phyloP scores from a whole-genome alignment of 805 yeast species.

The Zygosaccharomyces bisporus region DNA sequence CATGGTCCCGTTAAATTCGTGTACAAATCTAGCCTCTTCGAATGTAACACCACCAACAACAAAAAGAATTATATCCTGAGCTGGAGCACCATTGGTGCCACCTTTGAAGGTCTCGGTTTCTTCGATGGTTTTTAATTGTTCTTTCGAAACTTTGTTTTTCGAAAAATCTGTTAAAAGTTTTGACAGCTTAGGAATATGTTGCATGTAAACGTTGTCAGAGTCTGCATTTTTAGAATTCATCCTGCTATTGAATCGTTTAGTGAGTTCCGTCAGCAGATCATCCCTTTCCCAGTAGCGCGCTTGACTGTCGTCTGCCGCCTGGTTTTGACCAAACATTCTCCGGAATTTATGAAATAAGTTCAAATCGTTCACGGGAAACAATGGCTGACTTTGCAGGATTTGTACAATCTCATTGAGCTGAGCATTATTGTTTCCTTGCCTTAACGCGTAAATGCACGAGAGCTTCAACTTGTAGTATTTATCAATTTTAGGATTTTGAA shows the following conservation, averaged over 20 bases:
- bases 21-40: constrained; percentile 83
- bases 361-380: constrained; percentile 39
- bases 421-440: constrained; percentile 60
- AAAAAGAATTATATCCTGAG: constrained; percentile 67
- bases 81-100: constrained; percentile 19
- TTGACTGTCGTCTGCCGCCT: constrained; percentile 6
- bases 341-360: constrained; percentile 46
- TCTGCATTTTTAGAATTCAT: constrained; percentile 35
- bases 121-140: constrained; percentile 41
- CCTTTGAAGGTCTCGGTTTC: constrained; percentile 15
- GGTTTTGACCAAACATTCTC: constrained; percentile 24
- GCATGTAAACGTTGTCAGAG: constrained; percentile 79
- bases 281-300: constrained; percentile 20
- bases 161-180: constrained; percentile 35
- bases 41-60: constrained; percentile 87
- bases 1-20: constrained; percentile 56
- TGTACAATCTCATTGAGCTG: constrained; percentile 44
- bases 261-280: constrained; percentile 34
- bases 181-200: constrained; percentile 71
- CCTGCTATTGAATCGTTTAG: constrained; percentile 36
- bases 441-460: constrained; percentile 66
- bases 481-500: constrained; percentile 45
- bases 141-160: constrained; percentile 35
- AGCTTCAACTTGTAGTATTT: constrained; percentile 64
- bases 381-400: constrained; percentile 34